A percentile compares a stretch with the other conserved stretches of the same genome.
Conservation (phyloP, 768 basidiomycete species). For the Lactarius akahatsu region DNA sequence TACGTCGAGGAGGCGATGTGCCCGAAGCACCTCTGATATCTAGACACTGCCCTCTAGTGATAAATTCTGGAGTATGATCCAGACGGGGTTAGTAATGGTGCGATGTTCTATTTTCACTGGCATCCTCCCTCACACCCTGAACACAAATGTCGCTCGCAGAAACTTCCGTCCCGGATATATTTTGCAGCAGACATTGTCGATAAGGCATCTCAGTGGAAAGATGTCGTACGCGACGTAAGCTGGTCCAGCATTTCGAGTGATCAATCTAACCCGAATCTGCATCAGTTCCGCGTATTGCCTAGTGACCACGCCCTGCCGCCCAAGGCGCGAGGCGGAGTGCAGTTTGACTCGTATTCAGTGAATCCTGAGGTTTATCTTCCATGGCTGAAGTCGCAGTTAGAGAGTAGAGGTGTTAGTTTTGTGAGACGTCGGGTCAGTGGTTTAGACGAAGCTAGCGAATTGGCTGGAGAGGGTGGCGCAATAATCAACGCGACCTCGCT, state of each 20-base stretch:
- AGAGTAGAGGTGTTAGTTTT: slow-evolving; percentile 44
- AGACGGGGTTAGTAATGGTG: slow-evolving; percentile 44
- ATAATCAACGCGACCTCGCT: slow-evolving; percentile 59
- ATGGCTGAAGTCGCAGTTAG: slow-evolving; percentile 46
- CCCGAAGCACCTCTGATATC: slow-evolving; percentile 1
- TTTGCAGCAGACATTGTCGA: slow-evolving; percentile 30
- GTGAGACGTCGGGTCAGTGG: slow-evolving; percentile 43
- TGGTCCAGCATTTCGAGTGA: not conserved
- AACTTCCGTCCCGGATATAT: slow-evolving; percentile 41
- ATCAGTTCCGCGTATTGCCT: slow-evolving; percentile 32
- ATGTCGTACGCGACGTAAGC: slow-evolving; percentile 42
- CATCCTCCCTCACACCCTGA: not conserved
- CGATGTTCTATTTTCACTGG: slow-evolving; percentile 21
- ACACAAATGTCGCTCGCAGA: slow-evolving; percentile 31
- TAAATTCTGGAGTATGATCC: slow-evolving; percentile 50
- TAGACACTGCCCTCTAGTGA: slow-evolving; percentile 35
- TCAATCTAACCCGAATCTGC: not conserved
- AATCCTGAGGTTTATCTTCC: slow-evolving; percentile 52
- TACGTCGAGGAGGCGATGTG: slow-evolving; percentile 32
- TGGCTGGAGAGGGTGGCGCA: slow-evolving; percentile 40
- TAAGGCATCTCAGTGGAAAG: slow-evolving; percentile 39
- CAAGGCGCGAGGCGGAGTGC: slow-evolving; percentile 39
- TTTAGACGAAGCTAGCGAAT: slow-evolving; percentile 47
- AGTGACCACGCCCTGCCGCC: slow-evolving; percentile 38
- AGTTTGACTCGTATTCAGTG: slow-evolving; percentile 48